A percentile compares a stretch with the other conserved stretches of the same genome.
phyloP scores from a whole-genome alignment of 139 green algal species.

The Picochlorum sp. region DNA sequence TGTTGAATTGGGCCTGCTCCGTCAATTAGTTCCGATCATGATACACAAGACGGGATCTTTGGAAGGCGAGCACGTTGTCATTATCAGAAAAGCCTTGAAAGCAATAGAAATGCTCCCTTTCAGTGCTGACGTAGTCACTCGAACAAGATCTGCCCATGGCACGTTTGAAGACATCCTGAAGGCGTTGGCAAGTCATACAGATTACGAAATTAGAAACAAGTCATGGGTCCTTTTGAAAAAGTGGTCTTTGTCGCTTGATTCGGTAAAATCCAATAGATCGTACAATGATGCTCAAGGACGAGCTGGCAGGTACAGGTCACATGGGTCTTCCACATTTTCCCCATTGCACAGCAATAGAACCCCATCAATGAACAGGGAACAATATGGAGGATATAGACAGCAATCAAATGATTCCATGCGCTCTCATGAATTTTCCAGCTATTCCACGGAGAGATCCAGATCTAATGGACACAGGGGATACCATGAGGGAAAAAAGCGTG shows the following conservation, averaged over 20 bases:
- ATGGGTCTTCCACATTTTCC: no score
- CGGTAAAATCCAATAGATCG: slow-evolving; percentile 19
- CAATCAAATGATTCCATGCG: no score
- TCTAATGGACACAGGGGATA: no score
- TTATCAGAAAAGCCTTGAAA: slow-evolving; percentile 50
- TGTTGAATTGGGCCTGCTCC: slow-evolving; percentile 63
- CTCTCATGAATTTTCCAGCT: no score
- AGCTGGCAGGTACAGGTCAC: no score
- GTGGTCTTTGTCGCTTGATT: slow-evolving; percentile 37
- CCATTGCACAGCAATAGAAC: no score
- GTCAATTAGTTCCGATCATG: slow-evolving; percentile 58
- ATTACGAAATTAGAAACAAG: slow-evolving; percentile 57
- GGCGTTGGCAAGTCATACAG: slow-evolving; percentile 38
- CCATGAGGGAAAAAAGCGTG: no score
- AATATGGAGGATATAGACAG: no score
- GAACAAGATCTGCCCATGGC: slow-evolving; percentile 57
- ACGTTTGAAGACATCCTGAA: slow-evolving; percentile 68
- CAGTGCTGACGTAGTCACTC: slow-evolving; percentile 52
- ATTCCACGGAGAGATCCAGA: no score
- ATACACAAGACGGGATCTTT: slow-evolving; percentile 33
- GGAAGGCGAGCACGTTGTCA: slow-evolving; percentile 44
- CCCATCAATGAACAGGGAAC: no score
- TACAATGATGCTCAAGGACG: no score
- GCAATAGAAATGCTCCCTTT: slow-evolving; percentile 62
- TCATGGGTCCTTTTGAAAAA: slow-evolving; percentile 49